Base-by-base conservation (phyloP, 495 filamentous ascomycete genomes). In the Daldinia vernicosa region DNA sequence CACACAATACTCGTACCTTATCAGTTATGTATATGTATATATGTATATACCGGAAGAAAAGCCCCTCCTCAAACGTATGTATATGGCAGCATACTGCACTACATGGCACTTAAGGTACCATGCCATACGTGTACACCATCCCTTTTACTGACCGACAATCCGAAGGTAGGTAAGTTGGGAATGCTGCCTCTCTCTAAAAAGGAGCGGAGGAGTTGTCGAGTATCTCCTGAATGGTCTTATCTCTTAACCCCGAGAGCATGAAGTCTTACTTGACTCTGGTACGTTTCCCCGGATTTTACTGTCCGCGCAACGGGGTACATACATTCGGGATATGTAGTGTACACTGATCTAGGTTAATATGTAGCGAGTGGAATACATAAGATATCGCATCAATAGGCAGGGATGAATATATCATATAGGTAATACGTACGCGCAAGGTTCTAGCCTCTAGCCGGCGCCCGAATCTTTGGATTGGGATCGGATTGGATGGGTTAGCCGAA, bases 261-360 rank as follows among this genome's bases (percentile, higher is more conserved):
- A 35, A 35, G 33, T 47, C 17, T 45, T 45, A 19, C 7, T 19
- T 22, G 26, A 11, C 32, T 53, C 14, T 60, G 57, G 11, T 45
- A 40, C 39, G n/a, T 57, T 63, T 58, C 59, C 66, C 66, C 59
- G 22, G 67, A 47, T 69, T 69, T 63, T 22, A n/a, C 28, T 26
- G 7, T 6, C 14, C 22, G 14, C 43, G 14, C 43, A 3, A 47
- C 40, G n/a, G n/a, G 40, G 17, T 24, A 9, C 8, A 47, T 22
- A 9, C 11, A 47, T 22, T 3, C 11, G 7, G 43, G n/a, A 47
- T 47, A 19, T 45, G n/a, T 11, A 33, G 15, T 45, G n/a, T 19
- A 45, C 40, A 33, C 32, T 12, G 12, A 33, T 33, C 11, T 33
- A 33, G 32, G 32, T 33, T 33, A 33, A 11, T 9, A 32, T 15